A percentile compares a stretch with the other conserved stretches of the same genome.
phyloP scores from a whole-genome alignment of 352 stramenopile species.

The Elongisporangium undulatum region DNA sequence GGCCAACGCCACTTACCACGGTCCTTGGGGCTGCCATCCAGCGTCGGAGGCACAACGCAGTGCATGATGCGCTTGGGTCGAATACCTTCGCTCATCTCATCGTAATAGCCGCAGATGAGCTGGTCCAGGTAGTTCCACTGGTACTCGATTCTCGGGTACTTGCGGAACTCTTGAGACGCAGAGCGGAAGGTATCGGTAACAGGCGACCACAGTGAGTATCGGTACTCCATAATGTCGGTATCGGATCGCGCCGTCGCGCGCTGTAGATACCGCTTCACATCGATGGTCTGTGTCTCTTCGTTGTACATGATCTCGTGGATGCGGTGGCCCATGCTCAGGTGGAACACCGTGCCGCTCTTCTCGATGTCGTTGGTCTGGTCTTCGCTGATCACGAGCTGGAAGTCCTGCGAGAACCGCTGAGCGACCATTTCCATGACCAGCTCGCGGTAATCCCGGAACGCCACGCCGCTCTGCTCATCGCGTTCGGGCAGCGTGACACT shows the following conservation, averaged over 20 bases:
- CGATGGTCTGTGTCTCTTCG: slow-evolving; percentile 78
- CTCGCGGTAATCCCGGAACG: slow-evolving; percentile 71
- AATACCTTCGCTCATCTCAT: slow-evolving; percentile 82
- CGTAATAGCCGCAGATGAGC: slow-evolving; percentile 82
- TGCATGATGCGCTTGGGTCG: slow-evolving; percentile 78
- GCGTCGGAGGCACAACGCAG: slow-evolving; percentile 56
- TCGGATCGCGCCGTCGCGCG: slow-evolving; percentile 55
- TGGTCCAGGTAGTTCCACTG: slow-evolving; percentile 86
- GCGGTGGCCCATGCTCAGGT: slow-evolving; percentile 83
- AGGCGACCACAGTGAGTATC: slow-evolving; percentile 76
- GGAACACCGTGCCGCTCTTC: slow-evolving; percentile 41
- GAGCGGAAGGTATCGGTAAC: slow-evolving; percentile 58
- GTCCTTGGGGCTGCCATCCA: slow-evolving; percentile 20
- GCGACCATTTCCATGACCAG: slow-evolving; percentile 85
- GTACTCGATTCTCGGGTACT: slow-evolving; percentile 79
- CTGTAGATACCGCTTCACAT: slow-evolving; percentile 83
- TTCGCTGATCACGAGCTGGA: slow-evolving; percentile 77
- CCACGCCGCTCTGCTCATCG: slow-evolving; percentile 58
- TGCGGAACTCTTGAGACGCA: slow-evolving; percentile 75
- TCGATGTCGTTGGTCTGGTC: slow-evolving; percentile 24
- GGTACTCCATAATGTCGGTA: slow-evolving; percentile 80
- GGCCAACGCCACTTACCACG: slow-evolving; percentile 15
- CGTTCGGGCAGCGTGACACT: slow-evolving; percentile 72
- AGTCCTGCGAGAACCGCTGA: slow-evolving; percentile 81
- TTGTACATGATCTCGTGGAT: slow-evolving; percentile 89